These are phyloP conservation scores for Vigna unguiculata DNA, from an alignment of 306 rosid genomes.

Conservation along the genomic window DNA sequence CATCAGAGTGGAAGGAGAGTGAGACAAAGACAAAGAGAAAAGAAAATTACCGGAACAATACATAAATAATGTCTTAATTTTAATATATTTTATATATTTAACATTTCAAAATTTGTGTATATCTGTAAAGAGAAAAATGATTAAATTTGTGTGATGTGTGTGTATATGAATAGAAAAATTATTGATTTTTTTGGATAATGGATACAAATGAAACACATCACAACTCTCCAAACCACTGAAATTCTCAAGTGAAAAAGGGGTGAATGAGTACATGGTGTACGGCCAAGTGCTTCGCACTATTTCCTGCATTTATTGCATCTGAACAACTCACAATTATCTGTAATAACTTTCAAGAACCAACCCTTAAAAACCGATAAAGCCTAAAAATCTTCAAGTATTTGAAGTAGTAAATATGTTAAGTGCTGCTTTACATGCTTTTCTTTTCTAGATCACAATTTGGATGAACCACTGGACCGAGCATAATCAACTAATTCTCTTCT, in stretches of 20 bases:
- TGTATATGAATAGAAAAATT: background rate
- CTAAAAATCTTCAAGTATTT: background rate
- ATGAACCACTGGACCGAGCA: constrained; percentile 59
- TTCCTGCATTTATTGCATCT: background rate
- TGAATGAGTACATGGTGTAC: background rate
- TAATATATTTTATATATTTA: too few species aligned
- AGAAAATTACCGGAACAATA: too few species aligned
- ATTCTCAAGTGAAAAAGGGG: background rate
- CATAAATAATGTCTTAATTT: too few species aligned
- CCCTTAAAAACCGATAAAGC: background rate
- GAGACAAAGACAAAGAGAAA: too few species aligned
- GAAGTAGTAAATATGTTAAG: constrained; percentile 1
- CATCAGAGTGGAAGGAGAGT: too few species aligned
- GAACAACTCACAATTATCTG: background rate
- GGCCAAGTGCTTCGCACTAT: too few species aligned
- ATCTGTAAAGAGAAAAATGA: background rate
- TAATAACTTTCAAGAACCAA: background rate
- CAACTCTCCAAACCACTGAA: background rate
- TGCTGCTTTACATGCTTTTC: background rate
- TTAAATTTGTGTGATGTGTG: background rate
- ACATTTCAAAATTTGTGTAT: too few species aligned
- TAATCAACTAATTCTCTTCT: constrained; percentile 74
- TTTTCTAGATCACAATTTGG: constrained; percentile 59
- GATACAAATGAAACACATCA: background rate
- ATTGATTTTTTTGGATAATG: background rate